Evolutionary conservation across 1,284 basidiomycete genomes (phyloP), one percentile per base, ranked within the genome.

Genomic region (Sphaerobolus stellatus): DNA sequence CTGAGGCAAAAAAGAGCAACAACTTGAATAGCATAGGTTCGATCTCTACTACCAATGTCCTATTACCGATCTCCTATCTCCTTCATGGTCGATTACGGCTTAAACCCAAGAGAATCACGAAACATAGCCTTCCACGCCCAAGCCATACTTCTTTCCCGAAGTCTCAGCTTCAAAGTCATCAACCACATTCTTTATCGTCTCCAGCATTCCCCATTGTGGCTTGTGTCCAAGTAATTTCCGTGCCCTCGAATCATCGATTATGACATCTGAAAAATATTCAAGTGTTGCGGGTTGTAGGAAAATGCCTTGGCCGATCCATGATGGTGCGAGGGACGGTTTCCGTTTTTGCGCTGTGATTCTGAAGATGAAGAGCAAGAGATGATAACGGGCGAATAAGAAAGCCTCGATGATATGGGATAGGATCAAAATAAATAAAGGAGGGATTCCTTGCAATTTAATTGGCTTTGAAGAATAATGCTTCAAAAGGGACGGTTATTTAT

Each of bases 211-310:
- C 70, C 71, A 72, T 51, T 68, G 67, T 1, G 70, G 66, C 25
- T 55, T 61, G 59, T 71, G 70, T 16, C 68, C 67, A 11, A 73
- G 62, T 14, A 71, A 44, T 51, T 66, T 66, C 45, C 64, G 58
- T 7, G 71, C 71, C 31, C 69, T 63, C 2, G 68, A 67, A 58
- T 72, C 70, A 49, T 72, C 68, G 27, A 72, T 64, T 9, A 59
- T 60, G 8, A 65, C 57, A 41, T 71, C 64, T 5, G 56, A 57
- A 52, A 71, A 40, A 51, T 71, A 71, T 25, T 68, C 65, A 18
- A 72, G 55, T 1, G 66, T 69, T 6, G 66, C 54, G 14, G 70
- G 71, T 52, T 72, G 70, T 9, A 72, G 58, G 41, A 64, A 68
- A 24, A 69, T 56, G 2, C 60, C 34, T 38, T 67, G 47, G 2